phyloP scores from a whole-genome alignment of 73 alveolate species.

The Paramecium caudatum region DNA sequence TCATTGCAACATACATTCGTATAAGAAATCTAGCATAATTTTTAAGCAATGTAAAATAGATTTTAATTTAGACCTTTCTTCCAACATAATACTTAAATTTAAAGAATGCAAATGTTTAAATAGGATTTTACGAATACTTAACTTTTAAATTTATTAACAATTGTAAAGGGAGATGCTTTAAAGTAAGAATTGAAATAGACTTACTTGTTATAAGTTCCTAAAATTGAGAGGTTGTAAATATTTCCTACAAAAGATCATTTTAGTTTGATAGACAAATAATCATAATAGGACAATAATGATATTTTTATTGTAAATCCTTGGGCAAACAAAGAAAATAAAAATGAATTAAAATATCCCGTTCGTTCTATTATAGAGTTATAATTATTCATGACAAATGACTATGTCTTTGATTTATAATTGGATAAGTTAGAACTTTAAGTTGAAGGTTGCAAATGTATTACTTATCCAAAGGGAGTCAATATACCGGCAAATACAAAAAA shows the following conservation, averaged over 20 bases:
- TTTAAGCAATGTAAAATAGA: constrained; percentile 19
- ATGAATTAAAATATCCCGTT: constrained; percentile 6
- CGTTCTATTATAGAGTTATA: background rate
- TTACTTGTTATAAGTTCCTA: background rate
- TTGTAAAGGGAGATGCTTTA: background rate
- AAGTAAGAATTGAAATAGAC: background rate
- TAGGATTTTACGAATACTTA: background rate
- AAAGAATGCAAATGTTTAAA: constrained; percentile 33
- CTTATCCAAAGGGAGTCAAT: constrained; percentile 17
- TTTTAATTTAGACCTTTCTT: background rate
- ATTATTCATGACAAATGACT: background rate
- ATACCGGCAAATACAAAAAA: constrained; percentile 15
- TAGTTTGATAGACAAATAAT: constrained; percentile 1
- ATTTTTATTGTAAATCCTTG: constrained; percentile 64
- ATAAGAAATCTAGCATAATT: constrained; percentile 28
- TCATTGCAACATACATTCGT: background rate
- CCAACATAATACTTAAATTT: background rate
- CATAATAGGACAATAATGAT: background rate
- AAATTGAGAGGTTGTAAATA: background rate
- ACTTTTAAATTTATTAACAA: background rate
- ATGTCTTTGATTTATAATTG: constrained; percentile 3
- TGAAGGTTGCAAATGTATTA: constrained; percentile 48
- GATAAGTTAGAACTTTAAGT: background rate
- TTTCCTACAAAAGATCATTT: background rate
- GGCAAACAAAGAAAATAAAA: constrained; percentile 14